Evolutionary conservation across 306 rosid species (phyloP).

Genomic region (Prunus padus): DNA sequence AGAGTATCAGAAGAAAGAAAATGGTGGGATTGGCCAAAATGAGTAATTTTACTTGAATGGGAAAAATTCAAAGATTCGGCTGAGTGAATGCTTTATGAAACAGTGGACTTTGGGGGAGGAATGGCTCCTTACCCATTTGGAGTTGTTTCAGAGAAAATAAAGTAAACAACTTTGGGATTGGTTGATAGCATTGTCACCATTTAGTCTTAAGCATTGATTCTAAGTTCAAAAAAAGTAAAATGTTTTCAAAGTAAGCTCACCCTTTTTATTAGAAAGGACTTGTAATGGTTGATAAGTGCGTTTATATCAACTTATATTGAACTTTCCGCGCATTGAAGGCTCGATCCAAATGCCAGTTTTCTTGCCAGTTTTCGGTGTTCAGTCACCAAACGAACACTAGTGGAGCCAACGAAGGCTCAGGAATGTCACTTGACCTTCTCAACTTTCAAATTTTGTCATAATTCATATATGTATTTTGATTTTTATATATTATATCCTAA

Average conservation of each 20-base stretch:
- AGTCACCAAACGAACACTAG: not conserved
- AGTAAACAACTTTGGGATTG: not conserved
- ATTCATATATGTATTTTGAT: too few species aligned
- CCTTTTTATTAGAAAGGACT: not conserved
- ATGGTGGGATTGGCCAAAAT: conserved; percentile 3
- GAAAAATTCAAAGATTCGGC: not conserved
- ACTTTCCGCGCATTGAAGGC: not conserved
- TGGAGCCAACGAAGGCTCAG: too few species aligned
- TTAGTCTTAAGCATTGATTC: not conserved
- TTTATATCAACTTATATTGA: not conserved
- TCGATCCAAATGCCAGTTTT: not conserved
- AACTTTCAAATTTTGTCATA: too few species aligned
- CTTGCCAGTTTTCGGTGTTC: not conserved
- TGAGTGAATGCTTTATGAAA: not conserved
- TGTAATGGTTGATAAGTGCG: not conserved
- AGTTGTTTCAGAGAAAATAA: not conserved
- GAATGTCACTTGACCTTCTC: too few species aligned
- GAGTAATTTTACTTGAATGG: not conserved
- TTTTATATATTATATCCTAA: too few species aligned
- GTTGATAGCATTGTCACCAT: not conserved
- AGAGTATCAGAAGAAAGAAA: not conserved
- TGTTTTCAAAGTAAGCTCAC: not conserved
- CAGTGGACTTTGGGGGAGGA: not conserved
- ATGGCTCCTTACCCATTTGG: not conserved
- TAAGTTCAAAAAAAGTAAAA: not conserved